phyloP scores from a whole-genome alignment of 2,329 filamentous ascomycete genomes.

The Setomelanomma holmii region DNA sequence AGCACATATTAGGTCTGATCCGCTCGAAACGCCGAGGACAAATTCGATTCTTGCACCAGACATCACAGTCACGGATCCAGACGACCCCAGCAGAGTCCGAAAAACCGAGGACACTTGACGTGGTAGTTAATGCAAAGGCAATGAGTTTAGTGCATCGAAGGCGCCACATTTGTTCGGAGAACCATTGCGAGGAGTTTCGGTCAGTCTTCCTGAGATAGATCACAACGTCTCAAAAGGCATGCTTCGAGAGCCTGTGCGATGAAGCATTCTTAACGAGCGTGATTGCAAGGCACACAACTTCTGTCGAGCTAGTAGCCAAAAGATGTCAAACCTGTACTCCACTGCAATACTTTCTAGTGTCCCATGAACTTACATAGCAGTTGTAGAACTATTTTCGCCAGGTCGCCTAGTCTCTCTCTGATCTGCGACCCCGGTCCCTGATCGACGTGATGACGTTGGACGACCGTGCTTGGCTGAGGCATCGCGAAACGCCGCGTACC shows the following conservation, averaged over 20 bases:
- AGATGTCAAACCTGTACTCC: too few relatives aligned
- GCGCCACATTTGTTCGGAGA: too few relatives aligned
- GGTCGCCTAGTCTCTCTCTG: conserved; percentile 4
- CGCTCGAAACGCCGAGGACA: conserved; percentile 3
- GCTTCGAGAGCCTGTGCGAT: too few relatives aligned
- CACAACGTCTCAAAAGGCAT: too few relatives aligned
- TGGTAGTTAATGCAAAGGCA: too few relatives aligned
- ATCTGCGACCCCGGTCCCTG: conserved; percentile 11
- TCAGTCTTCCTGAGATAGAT: too few relatives aligned
- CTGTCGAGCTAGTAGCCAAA: too few relatives aligned
- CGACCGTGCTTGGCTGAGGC: conserved; percentile 16
- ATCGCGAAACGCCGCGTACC: conserved; percentile 27
- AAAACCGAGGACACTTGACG: conserved; percentile 6
- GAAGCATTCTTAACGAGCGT: too few relatives aligned
- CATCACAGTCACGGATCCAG: conserved; percentile 6
- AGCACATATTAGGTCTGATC: conserved; percentile 1
- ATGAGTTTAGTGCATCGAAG: too few relatives aligned
- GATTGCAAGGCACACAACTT: too few relatives aligned
- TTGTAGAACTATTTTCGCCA: not conserved
- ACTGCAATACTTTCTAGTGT: too few relatives aligned
- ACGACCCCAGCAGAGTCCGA: conserved; percentile 1
- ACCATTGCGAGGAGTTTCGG: too few relatives aligned
- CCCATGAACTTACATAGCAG: not conserved
- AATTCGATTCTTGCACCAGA: not conserved
- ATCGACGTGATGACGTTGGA: conserved; percentile 32